phyloP scores from a whole-genome alignment of 495 filamentous ascomycete genomes.

The Tuber microsphaerosporum region DNA sequence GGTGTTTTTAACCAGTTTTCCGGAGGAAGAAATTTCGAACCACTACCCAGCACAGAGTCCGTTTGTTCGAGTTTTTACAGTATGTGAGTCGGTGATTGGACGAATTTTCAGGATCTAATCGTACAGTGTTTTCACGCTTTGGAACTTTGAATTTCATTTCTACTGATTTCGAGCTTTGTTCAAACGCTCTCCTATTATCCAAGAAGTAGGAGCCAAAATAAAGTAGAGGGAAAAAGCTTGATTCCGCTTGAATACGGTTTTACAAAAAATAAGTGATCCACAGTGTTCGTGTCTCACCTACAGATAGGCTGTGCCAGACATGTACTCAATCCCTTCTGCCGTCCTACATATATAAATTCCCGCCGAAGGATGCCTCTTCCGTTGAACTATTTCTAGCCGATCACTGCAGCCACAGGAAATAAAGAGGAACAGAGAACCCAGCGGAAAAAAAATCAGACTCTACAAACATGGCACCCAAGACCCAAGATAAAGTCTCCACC shows the following conservation, averaged over 20 bases:
- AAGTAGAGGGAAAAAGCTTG: not conserved
- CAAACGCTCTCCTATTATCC: too few species aligned
- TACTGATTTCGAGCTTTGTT: too few species aligned
- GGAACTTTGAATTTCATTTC: too few species aligned
- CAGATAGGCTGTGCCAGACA: not conserved
- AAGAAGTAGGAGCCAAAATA: too few species aligned
- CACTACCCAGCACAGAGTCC: too few species aligned
- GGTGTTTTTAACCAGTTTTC: too few species aligned
- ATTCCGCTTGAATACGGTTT: not conserved
- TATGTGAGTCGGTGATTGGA: not conserved
- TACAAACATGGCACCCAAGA: not conserved
- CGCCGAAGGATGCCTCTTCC: not conserved
- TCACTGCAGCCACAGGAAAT: not conserved
- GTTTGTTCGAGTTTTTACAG: too few species aligned
- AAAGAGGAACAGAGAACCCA: not conserved
- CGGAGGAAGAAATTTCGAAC: too few species aligned
- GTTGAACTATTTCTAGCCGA: not conserved
- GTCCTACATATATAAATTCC: not conserved
- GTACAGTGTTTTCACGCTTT: not conserved
- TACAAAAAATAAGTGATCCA: not conserved
- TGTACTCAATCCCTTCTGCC: not conserved
- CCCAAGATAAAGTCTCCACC: not conserved
- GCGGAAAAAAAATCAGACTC: not conserved
- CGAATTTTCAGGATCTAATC: not conserved
- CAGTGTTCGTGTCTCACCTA: not conserved